Percentiles rank a stretch among this genome's conserved stretches.
Evolutionary conservation across 345 rosid species (phyloP).

Genomic region (rapeseed (Brassica napus)): DNA sequence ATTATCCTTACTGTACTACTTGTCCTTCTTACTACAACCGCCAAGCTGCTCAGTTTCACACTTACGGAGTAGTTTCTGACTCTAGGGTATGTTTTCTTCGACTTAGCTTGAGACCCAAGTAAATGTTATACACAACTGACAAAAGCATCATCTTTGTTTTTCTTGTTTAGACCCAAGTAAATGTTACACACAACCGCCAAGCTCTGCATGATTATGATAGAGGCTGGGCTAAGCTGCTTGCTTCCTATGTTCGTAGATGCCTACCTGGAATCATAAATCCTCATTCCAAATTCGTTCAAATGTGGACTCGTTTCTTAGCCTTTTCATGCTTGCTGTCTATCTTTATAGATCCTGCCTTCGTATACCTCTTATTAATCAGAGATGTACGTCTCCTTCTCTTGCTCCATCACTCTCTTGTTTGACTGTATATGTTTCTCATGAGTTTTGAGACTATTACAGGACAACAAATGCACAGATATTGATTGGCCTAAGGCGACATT

Average conservation of each 20-base stretch:
- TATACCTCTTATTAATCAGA: conserved; percentile 56
- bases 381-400: conserved; percentile 44
- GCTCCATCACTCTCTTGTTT: not conserved
- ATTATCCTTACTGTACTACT: conserved; percentile 90
- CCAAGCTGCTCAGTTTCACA: conserved; percentile 40
- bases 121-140: conserved; percentile 2
- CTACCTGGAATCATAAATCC: conserved; percentile 85
- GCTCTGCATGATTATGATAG: conserved; percentile 74
- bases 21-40: conserved; percentile 69
- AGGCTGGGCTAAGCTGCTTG: conserved; percentile 70
- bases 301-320: conserved; percentile 70
- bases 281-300: conserved; percentile 62
- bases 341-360: conserved; percentile 79
- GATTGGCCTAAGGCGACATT: conserved; percentile 48
- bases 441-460: conserved; percentile 43
- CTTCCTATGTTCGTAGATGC: conserved; percentile 40
- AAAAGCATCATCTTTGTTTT: not conserved
- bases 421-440: conserved; percentile 1
- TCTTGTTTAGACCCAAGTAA: conserved; percentile 54
- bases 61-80: conserved; percentile 45
- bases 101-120: conserved; percentile 19
- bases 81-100: conserved; percentile 42
- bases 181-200: too few relatives aligned
- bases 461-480: conserved; percentile 52
- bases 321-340: conserved; percentile 65